phyloP scores from a whole-genome alignment of 768 basidiomycete genomes.

The Mycena maculata region DNA sequence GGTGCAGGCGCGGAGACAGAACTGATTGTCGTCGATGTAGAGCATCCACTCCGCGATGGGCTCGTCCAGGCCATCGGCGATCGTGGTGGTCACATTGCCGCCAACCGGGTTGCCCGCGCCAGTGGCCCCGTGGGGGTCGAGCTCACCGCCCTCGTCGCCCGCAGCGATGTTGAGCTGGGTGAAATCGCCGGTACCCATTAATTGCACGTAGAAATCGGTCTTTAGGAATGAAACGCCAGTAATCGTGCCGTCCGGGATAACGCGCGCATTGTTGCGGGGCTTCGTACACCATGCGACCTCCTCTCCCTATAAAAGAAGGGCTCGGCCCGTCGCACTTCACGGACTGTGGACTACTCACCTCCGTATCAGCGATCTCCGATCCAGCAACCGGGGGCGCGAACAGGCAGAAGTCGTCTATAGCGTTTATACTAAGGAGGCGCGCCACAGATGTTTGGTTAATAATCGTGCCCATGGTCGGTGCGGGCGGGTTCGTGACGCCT shows the following conservation, averaged over 20 bases:
- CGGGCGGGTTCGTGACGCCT: slow-evolving; percentile 54
- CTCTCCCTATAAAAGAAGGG: slow-evolving; percentile 43
- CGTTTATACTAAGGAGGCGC: slow-evolving; percentile 53
- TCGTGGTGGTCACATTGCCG: slow-evolving; percentile 51
- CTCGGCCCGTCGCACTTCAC: background rate
- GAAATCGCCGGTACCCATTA: slow-evolving; percentile 57
- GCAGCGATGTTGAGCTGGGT: slow-evolving; percentile 53
- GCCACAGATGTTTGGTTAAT: slow-evolving; percentile 57
- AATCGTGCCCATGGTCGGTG: slow-evolving; percentile 50
- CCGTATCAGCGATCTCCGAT: slow-evolving; percentile 50
- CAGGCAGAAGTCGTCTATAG: slow-evolving; percentile 58
- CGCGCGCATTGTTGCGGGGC: slow-evolving; percentile 56
- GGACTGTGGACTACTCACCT: slow-evolving; percentile 40
- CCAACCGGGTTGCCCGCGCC: slow-evolving; percentile 56
- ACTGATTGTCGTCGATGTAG: slow-evolving; percentile 46
- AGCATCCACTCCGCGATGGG: slow-evolving; percentile 58
- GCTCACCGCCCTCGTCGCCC: slow-evolving; percentile 57
- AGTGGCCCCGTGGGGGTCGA: slow-evolving; percentile 57
- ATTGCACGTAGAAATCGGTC: slow-evolving; percentile 57
- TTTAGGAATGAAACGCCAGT: slow-evolving; percentile 56
- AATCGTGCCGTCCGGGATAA: slow-evolving; percentile 58
- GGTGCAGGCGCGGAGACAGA: slow-evolving; percentile 57
- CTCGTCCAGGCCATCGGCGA: slow-evolving; percentile 47
- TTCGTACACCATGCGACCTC: slow-evolving; percentile 61
- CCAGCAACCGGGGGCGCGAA: slow-evolving; percentile 52